A percentile compares a stretch with the other conserved stretches of the same genome.
phyloP scores from a whole-genome alignment of 352 stramenopile genomes.

The Phytophthora pisi region DNA sequence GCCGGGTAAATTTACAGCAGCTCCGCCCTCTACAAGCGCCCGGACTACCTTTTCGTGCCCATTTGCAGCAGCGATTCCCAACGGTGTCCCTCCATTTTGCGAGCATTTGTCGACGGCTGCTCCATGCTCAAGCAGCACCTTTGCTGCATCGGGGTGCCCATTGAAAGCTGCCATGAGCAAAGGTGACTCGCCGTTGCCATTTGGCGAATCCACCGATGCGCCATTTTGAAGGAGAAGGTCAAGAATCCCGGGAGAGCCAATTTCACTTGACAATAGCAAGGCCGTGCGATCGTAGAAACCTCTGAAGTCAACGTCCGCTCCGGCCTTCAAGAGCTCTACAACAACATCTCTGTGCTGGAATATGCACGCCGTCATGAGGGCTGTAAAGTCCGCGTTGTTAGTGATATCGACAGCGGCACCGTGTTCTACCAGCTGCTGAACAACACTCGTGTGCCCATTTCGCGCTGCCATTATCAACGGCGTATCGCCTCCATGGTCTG shows the following conservation, averaged over 20 bases:
- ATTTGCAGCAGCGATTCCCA: not conserved
- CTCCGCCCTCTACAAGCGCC: not conserved
- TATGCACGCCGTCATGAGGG: not conserved
- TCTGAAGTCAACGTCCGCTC: not conserved
- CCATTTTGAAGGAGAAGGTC: not conserved
- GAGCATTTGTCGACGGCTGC: not conserved
- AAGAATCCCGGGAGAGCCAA: not conserved
- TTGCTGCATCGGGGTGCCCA: not conserved
- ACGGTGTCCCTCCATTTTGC: not conserved
- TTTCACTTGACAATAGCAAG: not conserved
- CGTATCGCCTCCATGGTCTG: not conserved
- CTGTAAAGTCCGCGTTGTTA: not conserved
- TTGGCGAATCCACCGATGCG: not conserved
- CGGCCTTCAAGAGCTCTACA: not conserved
- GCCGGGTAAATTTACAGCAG: not conserved
- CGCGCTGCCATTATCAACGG: not conserved
- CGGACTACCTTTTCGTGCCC: not conserved
- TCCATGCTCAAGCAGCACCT: not conserved
- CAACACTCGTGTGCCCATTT: not conserved
- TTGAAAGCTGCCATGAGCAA: not conserved
- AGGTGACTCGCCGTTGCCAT: not conserved
- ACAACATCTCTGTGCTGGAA: not conserved
- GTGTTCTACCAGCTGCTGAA: not conserved
- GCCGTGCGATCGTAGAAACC: not conserved
- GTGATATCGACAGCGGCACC: not conserved